Evolutionary conservation across 2,329 filamentous ascomycete species (phyloP), one percentile per base, ranked within the genome.

Genomic region (Cordyceps pruinosa): DNA sequence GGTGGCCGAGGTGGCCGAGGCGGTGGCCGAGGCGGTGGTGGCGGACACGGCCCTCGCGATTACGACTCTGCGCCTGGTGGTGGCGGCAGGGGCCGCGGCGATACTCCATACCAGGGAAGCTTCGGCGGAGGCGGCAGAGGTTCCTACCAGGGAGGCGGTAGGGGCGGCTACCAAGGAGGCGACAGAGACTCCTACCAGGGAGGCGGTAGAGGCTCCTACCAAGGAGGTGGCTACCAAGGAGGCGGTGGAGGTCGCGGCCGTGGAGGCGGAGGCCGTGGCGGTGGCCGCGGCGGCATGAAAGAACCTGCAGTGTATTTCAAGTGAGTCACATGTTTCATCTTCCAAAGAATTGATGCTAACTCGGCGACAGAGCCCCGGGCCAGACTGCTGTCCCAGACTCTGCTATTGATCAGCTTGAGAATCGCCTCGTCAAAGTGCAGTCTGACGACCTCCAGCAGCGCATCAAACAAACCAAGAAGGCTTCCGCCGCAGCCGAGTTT

Each of bases 331-430:
- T 13, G 8, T 15, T 21, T 7, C 17, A 12, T 32, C 7, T 13
- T 12, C 17, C 47, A 21, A 19, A 26, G 2, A n/a, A 15, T 34
- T 13, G 37, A 42, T 37, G n/a, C 57, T 58, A 28, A 58, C n/a
- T 5, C 17, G 13, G 10, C 30, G 1, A 19, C 37, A 58, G 50
- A 4, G 39, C 30, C 8, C 25, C 32, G 2, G 32, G 15, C n/a
- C 53, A 57, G 28, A 57, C 62, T 23, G 62, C 65, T 2, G 56
- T 48, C 3, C 66, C 66, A 1, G 69, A 74, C 39, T 23, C 60
- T 19, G 32, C 59, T 12, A 61, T 74, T 30, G 64, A 65, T 1
- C 51, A 70, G 21, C 68, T 79, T 0, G 77, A 80, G 58, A 62
- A 79, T 53, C 62, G 69, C 7, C 66, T 78, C 4, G 59, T 78